phyloP scores from a whole-genome alignment of 768 basidiomycete species.

The Leccinum subgranulosum region DNA sequence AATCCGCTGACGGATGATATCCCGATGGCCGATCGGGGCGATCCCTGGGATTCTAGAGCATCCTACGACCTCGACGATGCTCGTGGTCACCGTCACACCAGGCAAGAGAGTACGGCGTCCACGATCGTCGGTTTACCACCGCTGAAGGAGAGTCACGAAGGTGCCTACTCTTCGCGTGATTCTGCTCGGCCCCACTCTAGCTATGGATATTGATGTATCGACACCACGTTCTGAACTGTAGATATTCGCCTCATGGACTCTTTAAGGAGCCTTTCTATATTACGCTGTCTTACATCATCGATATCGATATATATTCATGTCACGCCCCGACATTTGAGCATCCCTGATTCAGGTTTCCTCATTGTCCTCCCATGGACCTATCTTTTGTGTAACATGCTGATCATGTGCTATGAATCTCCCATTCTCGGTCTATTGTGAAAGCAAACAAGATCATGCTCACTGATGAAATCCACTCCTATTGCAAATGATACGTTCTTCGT shows the following conservation, averaged over 20 bases:
- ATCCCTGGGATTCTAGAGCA: slow-evolving; percentile 67
- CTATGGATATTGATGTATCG: slow-evolving; percentile 33
- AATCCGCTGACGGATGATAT: slow-evolving; percentile 56
- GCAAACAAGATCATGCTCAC: slow-evolving; percentile 13
- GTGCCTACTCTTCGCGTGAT: slow-evolving; percentile 30
- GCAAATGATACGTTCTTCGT: slow-evolving; percentile 33
- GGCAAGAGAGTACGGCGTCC: slow-evolving; percentile 57
- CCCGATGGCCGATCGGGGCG: slow-evolving; percentile 59
- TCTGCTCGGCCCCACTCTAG: slow-evolving; percentile 42
- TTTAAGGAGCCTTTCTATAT: slow-evolving; percentile 2
- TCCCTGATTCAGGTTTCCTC: slow-evolving; percentile 9
- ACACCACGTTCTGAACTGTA: not conserved
- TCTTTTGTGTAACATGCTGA: slow-evolving; percentile 18
- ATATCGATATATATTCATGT: not conserved
- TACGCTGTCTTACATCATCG: not conserved
- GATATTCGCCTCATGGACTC: slow-evolving; percentile 11
- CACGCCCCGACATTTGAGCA: not conserved
- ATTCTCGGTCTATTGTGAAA: slow-evolving; percentile 21
- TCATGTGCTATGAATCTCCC: slow-evolving; percentile 25
- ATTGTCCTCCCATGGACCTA: slow-evolving; percentile 30
- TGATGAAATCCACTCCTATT: slow-evolving; percentile 17
- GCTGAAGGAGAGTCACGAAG: slow-evolving; percentile 42
- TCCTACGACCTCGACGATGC: slow-evolving; percentile 40
- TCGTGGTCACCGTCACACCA: slow-evolving; percentile 45
- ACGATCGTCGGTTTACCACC: slow-evolving; percentile 52